A percentile compares a stretch with the other conserved stretches of the same genome.
Evolutionary conservation across 2,329 filamentous ascomycete genomes (phyloP).

Genomic region (Sphaerulina musiva): DNA sequence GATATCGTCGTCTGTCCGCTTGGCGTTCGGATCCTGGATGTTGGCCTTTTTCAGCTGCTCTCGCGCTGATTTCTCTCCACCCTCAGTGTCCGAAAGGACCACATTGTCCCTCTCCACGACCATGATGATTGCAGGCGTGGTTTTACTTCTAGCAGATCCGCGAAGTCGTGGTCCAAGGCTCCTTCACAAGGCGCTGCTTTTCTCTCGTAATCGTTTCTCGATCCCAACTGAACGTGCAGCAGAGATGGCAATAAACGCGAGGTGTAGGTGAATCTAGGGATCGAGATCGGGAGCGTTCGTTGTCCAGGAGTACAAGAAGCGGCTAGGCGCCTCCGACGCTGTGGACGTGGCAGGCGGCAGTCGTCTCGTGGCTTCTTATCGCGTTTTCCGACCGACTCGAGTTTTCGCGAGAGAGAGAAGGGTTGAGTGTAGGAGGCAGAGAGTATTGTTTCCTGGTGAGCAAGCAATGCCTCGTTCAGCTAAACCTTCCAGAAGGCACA

Average conservation of each 20-base stretch:
- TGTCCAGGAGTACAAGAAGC: not conserved
- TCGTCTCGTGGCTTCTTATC: constrained; percentile 6
- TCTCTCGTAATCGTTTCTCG: not conserved
- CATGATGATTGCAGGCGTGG: constrained; percentile 18
- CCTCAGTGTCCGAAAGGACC: constrained; percentile 37
- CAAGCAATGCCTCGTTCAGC: not conserved
- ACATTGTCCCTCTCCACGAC: constrained; percentile 21
- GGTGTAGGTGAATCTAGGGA: too few species aligned
- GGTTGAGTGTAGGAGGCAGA: not conserved
- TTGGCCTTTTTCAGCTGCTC: constrained; percentile 57
- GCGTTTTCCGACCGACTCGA: not conserved
- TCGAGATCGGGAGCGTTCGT: not conserved
- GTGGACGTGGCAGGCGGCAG: constrained; percentile 8
- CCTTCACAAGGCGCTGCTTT: not conserved
- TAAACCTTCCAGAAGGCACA: not conserved
- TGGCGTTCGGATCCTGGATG: constrained; percentile 35
- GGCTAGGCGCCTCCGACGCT: not conserved
- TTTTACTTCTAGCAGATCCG: not conserved
- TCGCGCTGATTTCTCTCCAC: constrained; percentile 52
- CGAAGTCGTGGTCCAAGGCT: not conserved
- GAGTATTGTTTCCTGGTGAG: not conserved
- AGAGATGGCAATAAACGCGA: not conserved
- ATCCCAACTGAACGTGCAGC: not conserved
- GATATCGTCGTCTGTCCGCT: constrained; percentile 27
- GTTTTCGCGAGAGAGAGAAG: not conserved